phyloP scores from a whole-genome alignment of 2,329 filamentous ascomycete species.

The Clathrospora elynae region DNA sequence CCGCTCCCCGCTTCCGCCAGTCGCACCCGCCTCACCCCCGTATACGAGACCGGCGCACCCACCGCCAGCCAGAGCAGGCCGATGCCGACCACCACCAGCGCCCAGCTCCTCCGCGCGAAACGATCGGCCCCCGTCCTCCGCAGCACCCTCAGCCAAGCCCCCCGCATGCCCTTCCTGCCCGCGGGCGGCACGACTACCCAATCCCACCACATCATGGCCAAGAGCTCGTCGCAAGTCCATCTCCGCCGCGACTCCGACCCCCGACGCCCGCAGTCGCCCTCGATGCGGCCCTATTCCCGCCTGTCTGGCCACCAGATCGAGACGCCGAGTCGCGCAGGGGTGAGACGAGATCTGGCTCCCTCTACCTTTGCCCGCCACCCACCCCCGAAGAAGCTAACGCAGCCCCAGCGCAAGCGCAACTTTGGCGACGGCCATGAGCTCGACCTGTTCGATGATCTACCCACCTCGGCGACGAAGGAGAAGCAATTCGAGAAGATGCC shows the following conservation, averaged over 20 bases:
- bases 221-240: conserved; percentile 69
- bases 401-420: conserved; percentile 38
- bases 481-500: conserved; percentile 83
- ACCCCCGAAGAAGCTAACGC: conserved; percentile 57
- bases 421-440: conserved; percentile 94
- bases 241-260: conserved; percentile 84
- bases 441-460: conserved; percentile 91
- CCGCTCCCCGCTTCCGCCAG: conserved; percentile 62
- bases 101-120: conserved; percentile 63
- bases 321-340: conserved; percentile 54
- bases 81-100: conserved; percentile 59
- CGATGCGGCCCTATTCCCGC: conserved; percentile 53
- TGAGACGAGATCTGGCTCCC: conserved; percentile 54
- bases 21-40: conserved; percentile 75
- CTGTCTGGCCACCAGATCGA: conserved; percentile 57
- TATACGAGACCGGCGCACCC: conserved; percentile 83
- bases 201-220: conserved; percentile 78
- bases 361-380: conserved; percentile 58
- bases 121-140: conserved; percentile 65
- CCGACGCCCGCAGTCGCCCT: conserved; percentile 53
- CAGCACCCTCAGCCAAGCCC: conserved; percentile 56
- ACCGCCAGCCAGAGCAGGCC: conserved; percentile 64
- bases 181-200: conserved; percentile 74
- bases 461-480: conserved; percentile 82
- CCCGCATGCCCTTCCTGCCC: conserved; percentile 78